Evolutionary conservation across 1,284 basidiomycete genomes (phyloP), one percentile per base, ranked within the genome.

Genomic region (Taiwanofungus camphoratus): DNA sequence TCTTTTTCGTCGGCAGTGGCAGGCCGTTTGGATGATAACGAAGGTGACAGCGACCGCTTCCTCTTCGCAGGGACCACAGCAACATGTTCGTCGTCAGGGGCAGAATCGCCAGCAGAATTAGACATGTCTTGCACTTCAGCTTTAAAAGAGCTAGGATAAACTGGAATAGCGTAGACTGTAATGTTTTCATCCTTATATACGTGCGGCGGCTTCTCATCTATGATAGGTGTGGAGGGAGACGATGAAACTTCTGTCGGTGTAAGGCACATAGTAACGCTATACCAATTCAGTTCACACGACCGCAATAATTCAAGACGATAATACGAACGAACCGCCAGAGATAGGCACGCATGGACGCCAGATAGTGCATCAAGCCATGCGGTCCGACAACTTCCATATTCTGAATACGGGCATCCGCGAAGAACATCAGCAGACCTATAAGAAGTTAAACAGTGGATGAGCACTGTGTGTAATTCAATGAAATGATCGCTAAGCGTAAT

Each of bases 371-470:
- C 16, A 87, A 62, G 19, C 87, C 88, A 5, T 72, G 72, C 1
- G 91, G 91, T 4, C 91, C 92, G 24, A 79, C 67, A 16, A 94
- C 58, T 21, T 76, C 65, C 26, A 94, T 45, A 31, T 71, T 66
- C 20, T 66, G 63, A 29, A 80, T 74, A 1, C 76, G 74, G 1
- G 76, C 74, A 62, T 94, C 92, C 4, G 88, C 87, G 48, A 87
- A 69, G 1, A 81, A 81, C 91, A 95, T 92, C 33, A 92, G 57
- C 13, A 91, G 61, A 2, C 91, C 91, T 87, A 41, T 42, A 38
- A 19, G 23, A 36, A 36, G 19, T 44, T 27, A 40, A n/a, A 46
- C 7, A 13, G 34, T 5, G 24, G 16, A n/a, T 16, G 33, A 29
- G 23, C 18, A 37, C 15, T 13, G 30, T 23, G 27, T 23, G 30